A percentile compares a stretch with the other conserved stretches of the same genome.
Conservation (phyloP, 345 rosid species). For the Ceriops tagal region DNA sequence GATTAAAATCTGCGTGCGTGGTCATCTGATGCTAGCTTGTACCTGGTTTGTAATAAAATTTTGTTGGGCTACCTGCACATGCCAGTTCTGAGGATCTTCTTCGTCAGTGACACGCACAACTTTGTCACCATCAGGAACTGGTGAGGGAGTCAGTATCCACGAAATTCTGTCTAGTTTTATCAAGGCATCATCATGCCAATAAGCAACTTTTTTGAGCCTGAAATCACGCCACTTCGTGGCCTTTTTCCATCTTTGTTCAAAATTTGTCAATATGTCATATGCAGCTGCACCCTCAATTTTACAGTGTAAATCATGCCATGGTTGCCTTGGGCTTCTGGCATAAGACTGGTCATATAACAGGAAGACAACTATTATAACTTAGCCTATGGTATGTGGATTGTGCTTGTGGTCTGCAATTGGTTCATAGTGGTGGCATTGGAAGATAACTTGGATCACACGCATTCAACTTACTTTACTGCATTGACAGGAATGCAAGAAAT, state of each 20-base stretch:
- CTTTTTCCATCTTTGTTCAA: constrained; percentile 67
- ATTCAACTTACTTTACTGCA: background rate
- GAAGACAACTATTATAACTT: constrained; percentile 4
- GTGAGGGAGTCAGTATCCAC: constrained; percentile 51
- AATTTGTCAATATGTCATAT: constrained; percentile 55
- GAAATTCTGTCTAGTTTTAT: constrained; percentile 52
- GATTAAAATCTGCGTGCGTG: background rate
- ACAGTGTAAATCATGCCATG: constrained; percentile 81
- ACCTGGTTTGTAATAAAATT: background rate
- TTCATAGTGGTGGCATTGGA: too few relatives aligned
- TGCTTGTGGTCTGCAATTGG: background rate
- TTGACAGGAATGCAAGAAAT: background rate
- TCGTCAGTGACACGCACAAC: constrained; percentile 34
- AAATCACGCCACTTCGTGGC: constrained; percentile 51
- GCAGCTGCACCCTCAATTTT: constrained; percentile 78
- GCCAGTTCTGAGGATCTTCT: constrained; percentile 63
- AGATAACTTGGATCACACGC: too few relatives aligned
- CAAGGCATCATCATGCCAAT: constrained; percentile 54
- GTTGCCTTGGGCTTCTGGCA: constrained; percentile 59
- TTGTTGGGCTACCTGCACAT: constrained; percentile 47
- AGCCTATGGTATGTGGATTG: background rate
- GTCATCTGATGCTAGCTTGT: background rate
- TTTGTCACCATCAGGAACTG: constrained; percentile 39
- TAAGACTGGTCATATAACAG: constrained; percentile 29
- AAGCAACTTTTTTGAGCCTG: constrained; percentile 45